Conservation (phyloP, 2,329 filamentous ascomycete genomes). For the Neofusicoccum sp. region DNA sequence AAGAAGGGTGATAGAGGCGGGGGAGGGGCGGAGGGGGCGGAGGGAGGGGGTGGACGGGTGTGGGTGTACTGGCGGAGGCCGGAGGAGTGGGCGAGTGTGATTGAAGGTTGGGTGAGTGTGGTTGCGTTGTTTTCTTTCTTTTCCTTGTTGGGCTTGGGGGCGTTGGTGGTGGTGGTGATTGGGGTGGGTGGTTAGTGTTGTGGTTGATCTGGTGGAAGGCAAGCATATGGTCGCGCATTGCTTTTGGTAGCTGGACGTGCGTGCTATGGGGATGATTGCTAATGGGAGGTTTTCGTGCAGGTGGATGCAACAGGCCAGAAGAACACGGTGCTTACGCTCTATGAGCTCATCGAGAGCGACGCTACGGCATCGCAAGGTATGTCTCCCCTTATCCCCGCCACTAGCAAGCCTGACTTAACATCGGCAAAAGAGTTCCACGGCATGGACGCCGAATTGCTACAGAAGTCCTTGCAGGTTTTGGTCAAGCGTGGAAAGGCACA, state of each 20-base stretch:
- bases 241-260: no score
- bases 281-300: neutral
- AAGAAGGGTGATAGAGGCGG: conserved; percentile 1
- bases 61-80: conserved; percentile 84
- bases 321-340: conserved; percentile 84
- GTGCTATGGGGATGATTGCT: neutral
- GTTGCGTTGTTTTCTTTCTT: neutral
- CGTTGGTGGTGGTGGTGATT: neutral
- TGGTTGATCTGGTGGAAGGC: neutral
- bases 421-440: conserved; percentile 67
- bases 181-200: neutral
- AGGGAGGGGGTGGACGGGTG: conserved; percentile 40
- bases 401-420: neutral
- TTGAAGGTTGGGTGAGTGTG: conserved; percentile 64
- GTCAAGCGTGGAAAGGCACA: conserved; percentile 91
- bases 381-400: conserved; percentile 24
- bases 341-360: conserved; percentile 89
- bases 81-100: conserved; percentile 81
- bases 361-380: conserved; percentile 64
- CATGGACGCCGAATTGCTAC: conserved; percentile 80
- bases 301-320: conserved; percentile 85
- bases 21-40: conserved; percentile 20
- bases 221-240: no score
- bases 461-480: conserved; percentile 73
- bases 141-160: neutral